These are phyloP conservation scores for Diaporthe australafricana DNA, from an alignment of 2,329 filamentous ascomycete species.

Conservation along the genomic window DNA sequence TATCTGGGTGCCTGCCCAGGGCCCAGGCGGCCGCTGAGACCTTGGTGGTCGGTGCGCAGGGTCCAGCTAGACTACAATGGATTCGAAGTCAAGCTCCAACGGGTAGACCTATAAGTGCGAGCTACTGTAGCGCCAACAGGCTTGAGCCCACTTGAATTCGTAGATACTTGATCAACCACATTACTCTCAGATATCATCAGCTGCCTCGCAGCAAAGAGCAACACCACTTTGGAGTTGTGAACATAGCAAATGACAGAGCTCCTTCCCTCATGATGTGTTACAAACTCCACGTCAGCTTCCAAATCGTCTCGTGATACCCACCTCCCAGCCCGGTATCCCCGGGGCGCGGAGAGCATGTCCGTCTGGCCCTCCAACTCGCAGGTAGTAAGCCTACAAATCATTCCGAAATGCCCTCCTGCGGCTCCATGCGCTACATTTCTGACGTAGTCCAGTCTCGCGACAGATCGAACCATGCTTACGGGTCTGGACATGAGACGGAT, in stretches of 20 bases:
- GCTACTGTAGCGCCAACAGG: too few species aligned
- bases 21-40: neutral
- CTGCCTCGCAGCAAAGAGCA: neutral
- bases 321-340: too few species aligned
- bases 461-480: neutral
- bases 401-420: neutral
- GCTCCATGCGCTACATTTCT: neutral
- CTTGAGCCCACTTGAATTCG: too few species aligned
- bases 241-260: neutral
- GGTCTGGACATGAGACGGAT: neutral
- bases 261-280: neutral
- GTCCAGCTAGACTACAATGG: neutral
- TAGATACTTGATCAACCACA: neutral
- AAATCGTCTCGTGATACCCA: too few species aligned
- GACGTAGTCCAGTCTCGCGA: neutral
- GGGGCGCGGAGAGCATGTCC: too few species aligned
- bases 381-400: neutral
- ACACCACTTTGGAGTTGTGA: too few species aligned
- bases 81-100: neutral
- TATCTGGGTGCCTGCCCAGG: neutral
- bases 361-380: neutral
- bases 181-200: neutral
- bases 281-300: neutral
- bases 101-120: neutral
- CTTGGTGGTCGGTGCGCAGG: slow-evolving; percentile 1